These are phyloP conservation scores for Omphalotus guepiniiformis DNA, from an alignment of 768 basidiomycete species.

Conservation along the genomic window DNA sequence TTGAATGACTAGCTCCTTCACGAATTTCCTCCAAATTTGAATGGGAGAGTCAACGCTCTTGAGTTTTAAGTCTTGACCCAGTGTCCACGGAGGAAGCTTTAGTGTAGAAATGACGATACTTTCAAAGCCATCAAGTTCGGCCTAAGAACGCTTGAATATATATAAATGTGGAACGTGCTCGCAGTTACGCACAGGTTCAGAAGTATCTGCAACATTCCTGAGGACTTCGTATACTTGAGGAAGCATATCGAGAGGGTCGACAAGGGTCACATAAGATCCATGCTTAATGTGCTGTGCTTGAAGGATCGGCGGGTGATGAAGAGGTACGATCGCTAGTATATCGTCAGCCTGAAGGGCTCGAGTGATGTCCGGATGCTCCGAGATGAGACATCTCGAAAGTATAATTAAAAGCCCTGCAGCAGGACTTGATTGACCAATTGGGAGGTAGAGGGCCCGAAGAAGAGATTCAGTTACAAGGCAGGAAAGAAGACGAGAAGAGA, in stretches of 20 bases:
- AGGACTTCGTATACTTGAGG: constrained; percentile 36
- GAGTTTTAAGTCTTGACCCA: constrained; percentile 25
- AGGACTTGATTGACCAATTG: constrained; percentile 21
- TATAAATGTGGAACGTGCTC: constrained; percentile 6
- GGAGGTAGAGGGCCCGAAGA: constrained; percentile 38
- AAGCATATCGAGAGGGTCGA: constrained; percentile 58
- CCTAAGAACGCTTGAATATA: not conserved
- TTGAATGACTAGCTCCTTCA: constrained; percentile 29
- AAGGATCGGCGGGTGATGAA: constrained; percentile 43
- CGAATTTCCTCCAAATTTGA: constrained; percentile 40
- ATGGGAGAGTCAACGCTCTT: constrained; percentile 28
- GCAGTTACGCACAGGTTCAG: constrained; percentile 13
- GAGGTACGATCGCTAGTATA: constrained; percentile 44
- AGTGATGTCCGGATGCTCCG: constrained; percentile 27
- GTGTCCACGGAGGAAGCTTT: constrained; percentile 34
- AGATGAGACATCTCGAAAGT: constrained; percentile 32
- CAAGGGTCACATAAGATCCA: constrained; percentile 39
- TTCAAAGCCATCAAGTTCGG: constrained; percentile 16
- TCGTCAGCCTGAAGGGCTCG: constrained; percentile 33
- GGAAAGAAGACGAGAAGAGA: constrained; percentile 43
- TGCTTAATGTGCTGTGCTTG: constrained; percentile 25
- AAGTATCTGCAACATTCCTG: constrained; percentile 9
- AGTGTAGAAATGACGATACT: constrained; percentile 28
- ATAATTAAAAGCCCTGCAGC: constrained; percentile 33
- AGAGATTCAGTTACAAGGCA: constrained; percentile 47